A percentile compares a stretch with the other conserved stretches of the same genome.
phyloP scores from a whole-genome alignment of 257 asterid genomes.

The Solanum okadae region DNA sequence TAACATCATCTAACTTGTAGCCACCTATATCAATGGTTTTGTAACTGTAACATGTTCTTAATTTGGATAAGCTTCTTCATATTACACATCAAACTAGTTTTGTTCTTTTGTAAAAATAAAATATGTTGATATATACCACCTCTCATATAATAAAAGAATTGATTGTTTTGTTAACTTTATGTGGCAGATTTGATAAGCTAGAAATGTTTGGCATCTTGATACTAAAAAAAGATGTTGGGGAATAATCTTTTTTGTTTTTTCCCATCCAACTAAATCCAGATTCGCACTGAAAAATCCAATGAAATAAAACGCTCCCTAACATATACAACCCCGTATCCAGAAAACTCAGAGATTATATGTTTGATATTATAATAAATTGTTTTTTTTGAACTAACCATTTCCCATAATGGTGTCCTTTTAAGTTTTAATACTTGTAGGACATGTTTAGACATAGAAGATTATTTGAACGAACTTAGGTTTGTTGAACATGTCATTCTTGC shows the following conservation, averaged over 20 bases:
- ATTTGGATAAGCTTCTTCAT: not conserved
- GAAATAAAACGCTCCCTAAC: not conserved
- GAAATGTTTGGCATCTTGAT: not conserved
- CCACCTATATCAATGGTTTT: not conserved
- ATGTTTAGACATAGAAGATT: not conserved
- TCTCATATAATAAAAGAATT: not conserved
- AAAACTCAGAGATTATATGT: not conserved
- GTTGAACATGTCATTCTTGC: not conserved
- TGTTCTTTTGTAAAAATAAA: not conserved
- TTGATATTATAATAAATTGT: not conserved
- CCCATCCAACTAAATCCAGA: too few relatives aligned
- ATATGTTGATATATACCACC: not conserved
- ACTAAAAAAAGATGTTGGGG: not conserved
- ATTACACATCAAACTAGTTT: not conserved
- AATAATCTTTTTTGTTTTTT: not conserved
- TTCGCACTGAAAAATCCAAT: too few relatives aligned
- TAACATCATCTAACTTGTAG: not conserved
- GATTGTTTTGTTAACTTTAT: not conserved
- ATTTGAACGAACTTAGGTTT: not conserved
- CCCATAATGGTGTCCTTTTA: not conserved
- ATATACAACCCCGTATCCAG: accelerated
- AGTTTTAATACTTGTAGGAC: not conserved
- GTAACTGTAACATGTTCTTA: not conserved
- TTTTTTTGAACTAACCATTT: not conserved
- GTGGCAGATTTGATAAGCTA: not conserved